Evolutionary conservation across 2,329 filamentous ascomycete species (phyloP), one percentile per base, ranked within the genome.

Genomic region (Graphilbum fragrans): DNA sequence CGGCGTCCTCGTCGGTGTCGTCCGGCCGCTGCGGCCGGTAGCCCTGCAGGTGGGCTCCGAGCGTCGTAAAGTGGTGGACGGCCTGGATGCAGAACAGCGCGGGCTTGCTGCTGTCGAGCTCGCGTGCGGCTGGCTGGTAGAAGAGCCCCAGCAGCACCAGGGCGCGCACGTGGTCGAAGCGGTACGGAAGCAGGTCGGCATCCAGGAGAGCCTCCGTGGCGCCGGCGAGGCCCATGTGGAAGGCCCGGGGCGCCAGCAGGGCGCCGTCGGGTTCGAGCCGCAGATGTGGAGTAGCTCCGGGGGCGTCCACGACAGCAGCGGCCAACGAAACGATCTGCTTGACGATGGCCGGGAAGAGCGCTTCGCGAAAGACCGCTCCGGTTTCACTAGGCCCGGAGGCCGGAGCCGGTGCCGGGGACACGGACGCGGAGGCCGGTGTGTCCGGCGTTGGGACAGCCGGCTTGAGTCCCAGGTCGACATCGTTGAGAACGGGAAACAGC

Each of bases 61-160:
- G 56, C 0, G 72, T 76, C 33, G 76, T 68, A 32, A 70, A 64
- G 42, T 78, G 70, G 41, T 77, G 72, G 9, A 75, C 63, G 2
- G 74, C 74, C 17, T 67, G 63, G 8, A 63, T 65, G 22, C 67
- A 69, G 3, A 77, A 54, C 22, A 74, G 65, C 2, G 72, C 66
- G 0, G 74, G 70, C 4, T 70, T 51, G 48, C 77, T 70, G 11
- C 69, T 65, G 47, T 77, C 72, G 27, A 72, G 67, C 2, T 68
- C 60, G 35, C 62, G 29, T 5, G 29, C 63, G 5, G 63, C 64
- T 1, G 71, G 70, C 44, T 79, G 73, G n/a, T 67, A 69, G 49
- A 74, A 78, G n/a, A 78, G 58, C 0, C 73, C 74, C 17, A 77
- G 54, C 37, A 77, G 63, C 21, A 66, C 62, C 7, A 75, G 59